Evolutionary conservation across 306 rosid genomes (phyloP).

Genomic region (Acacia crassicarpa): DNA sequence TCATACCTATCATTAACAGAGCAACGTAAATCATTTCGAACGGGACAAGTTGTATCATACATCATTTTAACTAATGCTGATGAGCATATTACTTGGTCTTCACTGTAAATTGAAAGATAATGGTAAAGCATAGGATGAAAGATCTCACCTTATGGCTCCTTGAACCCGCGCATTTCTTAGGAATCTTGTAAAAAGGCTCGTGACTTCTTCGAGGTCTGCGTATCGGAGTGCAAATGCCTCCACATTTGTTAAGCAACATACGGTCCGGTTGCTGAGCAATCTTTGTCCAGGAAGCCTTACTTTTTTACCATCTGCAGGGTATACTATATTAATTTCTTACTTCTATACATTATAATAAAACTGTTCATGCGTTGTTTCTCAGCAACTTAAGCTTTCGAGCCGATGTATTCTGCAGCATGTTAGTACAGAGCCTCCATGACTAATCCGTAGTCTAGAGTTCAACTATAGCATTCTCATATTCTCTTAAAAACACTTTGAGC

Average conservation of each 20-base stretch:
- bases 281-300: constrained; percentile 62
- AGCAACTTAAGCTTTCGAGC: neutral
- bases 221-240: constrained; percentile 83
- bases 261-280: constrained; percentile 67
- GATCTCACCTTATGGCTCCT: constrained; percentile 81
- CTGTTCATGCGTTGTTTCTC: neutral
- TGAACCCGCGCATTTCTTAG: constrained; percentile 65
- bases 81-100: neutral
- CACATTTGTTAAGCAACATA: constrained; percentile 69
- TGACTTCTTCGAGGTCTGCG: constrained; percentile 84
- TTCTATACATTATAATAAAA: neutral
- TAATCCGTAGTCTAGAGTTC: neutral
- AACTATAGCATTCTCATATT: neutral
- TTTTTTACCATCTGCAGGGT: constrained; percentile 54
- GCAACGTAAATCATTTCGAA: neutral
- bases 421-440: neutral
- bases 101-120: constrained; percentile 1
- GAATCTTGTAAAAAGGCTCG: constrained; percentile 72
- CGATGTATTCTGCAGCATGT: neutral
- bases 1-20: constrained; percentile 53
- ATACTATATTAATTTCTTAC: neutral
- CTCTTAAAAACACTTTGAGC: neutral
- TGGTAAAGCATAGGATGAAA: constrained; percentile 4
- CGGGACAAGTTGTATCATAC: neutral
- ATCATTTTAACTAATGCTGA: neutral